Conservation (phyloP, 2,329 filamentous ascomycete species). For the Colletotrichum orchidophilum region DNA sequence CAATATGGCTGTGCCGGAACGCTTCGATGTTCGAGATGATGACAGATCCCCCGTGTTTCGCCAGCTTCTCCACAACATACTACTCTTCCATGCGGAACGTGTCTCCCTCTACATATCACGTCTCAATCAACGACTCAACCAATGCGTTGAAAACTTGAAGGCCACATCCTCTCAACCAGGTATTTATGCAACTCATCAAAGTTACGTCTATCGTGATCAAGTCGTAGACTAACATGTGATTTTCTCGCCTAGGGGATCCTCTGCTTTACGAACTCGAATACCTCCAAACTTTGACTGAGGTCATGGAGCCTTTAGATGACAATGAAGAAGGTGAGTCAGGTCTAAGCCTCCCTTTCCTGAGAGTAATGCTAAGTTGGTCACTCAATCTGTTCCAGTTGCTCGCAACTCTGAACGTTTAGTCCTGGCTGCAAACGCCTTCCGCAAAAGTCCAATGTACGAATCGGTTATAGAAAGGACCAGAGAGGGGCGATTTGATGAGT, state of each 20-base stretch:
- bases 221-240: background rate
- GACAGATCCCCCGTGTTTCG: background rate
- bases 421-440: background rate
- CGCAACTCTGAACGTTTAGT: background rate
- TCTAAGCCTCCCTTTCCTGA: background rate
- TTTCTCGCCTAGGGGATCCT: background rate
- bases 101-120: background rate
- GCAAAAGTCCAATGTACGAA: background rate
- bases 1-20: background rate
- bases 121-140: background rate
- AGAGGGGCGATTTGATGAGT: slow-evolving; percentile 27
- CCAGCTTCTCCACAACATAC: background rate
- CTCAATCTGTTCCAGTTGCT: background rate
- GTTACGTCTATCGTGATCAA: background rate
- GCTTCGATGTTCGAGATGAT: background rate
- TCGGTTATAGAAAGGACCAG: background rate
- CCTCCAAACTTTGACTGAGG: background rate
- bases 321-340: background rate
- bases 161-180: background rate
- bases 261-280: background rate
- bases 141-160: background rate
- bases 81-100: background rate
- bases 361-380: background rate
- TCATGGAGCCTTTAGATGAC: background rate
- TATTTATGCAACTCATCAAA: background rate